Conservation (phyloP, 2,329 filamentous ascomycete genomes). For the Fusarium sp. region DNA sequence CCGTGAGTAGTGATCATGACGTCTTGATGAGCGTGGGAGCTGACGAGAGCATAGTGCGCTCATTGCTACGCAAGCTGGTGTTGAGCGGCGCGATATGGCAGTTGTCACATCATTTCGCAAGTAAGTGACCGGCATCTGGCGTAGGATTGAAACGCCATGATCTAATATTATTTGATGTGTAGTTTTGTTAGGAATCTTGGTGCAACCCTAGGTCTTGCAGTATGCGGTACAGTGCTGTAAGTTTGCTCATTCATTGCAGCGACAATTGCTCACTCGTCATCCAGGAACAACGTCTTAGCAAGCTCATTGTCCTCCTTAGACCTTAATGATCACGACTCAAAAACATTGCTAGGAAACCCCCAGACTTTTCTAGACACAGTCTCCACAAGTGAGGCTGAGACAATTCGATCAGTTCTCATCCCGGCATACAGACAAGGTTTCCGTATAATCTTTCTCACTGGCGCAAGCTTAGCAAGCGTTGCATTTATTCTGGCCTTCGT, state of each 20-base stretch:
- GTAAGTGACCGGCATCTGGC: conserved; percentile 44
- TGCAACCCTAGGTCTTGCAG: conserved; percentile 56
- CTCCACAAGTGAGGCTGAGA: conserved; percentile 48
- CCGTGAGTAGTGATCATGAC: conserved; percentile 52
- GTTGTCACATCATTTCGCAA: conserved; percentile 60
- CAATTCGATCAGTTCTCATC: conserved; percentile 50
- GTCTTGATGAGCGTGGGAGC: not conserved
- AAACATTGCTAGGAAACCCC: conserved; percentile 53
- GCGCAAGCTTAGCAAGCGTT: conserved; percentile 53
- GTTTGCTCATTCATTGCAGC: not conserved
- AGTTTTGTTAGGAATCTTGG: conserved; percentile 59
- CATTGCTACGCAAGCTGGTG: conserved; percentile 68
- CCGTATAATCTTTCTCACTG: conserved; percentile 56
- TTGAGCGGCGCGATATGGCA: conserved; percentile 63
- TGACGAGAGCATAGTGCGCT: conserved; percentile 51
- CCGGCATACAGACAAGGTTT: conserved; percentile 56
- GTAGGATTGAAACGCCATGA: not conserved
- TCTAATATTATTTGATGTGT: not conserved
- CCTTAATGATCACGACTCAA: conserved; percentile 40
- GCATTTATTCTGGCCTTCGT: conserved; percentile 56
- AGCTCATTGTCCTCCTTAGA: conserved; percentile 48
- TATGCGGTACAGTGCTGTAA: conserved; percentile 57
- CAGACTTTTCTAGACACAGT: conserved; percentile 51
- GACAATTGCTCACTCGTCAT: not conserved
- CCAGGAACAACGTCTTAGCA: conserved; percentile 56